Conservation (phyloP, 805 yeast genomes). For the Candida hungchunana region DNA sequence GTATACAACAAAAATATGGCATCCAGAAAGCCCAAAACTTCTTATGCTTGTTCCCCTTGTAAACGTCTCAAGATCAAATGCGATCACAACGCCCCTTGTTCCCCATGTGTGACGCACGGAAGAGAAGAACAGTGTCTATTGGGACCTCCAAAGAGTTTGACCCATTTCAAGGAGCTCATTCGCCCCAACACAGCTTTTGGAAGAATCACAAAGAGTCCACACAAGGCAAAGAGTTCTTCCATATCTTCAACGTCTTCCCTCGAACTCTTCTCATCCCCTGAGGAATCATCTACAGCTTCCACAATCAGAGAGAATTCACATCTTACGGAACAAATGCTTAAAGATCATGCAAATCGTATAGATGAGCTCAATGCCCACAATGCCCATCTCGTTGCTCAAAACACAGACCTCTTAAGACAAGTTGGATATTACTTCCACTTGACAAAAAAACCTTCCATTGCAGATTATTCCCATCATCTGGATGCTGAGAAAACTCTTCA, state of each 20-base stretch:
- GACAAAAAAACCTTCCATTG: constrained; percentile 3
- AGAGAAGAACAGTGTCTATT: constrained; percentile 16
- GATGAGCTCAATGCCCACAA: constrained; percentile 9
- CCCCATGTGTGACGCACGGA: constrained; percentile 14
- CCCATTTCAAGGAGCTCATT: constrained; percentile 20
- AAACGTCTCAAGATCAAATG: constrained; percentile 19
- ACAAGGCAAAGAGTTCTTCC: constrained; percentile 3
- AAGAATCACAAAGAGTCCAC: constrained; percentile 10
- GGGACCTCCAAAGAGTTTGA: constrained; percentile 14
- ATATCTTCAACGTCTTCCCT: constrained; percentile 7
- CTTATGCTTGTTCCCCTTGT: constrained; percentile 21
- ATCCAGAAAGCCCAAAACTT: constrained; percentile 14
- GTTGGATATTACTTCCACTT: constrained; percentile 5
- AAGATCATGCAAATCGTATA: constrained; percentile 1
- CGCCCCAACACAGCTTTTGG: constrained; percentile 20
- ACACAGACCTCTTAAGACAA: constrained; percentile 13
- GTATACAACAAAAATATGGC: constrained; percentile 2
- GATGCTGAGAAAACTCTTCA: constrained; percentile 3
- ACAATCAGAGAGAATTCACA: constrained; percentile 1
- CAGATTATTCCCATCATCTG: constrained; percentile 6
- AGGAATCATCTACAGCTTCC: not conserved
- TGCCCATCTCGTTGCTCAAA: constrained; percentile 4
- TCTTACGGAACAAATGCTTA: constrained; percentile 3
- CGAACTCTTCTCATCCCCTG: constrained; percentile 7
- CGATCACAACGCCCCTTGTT: constrained; percentile 19